phyloP scores from a whole-genome alignment of 1,284 basidiomycete species.

The Sphaerobolus stellatus region DNA sequence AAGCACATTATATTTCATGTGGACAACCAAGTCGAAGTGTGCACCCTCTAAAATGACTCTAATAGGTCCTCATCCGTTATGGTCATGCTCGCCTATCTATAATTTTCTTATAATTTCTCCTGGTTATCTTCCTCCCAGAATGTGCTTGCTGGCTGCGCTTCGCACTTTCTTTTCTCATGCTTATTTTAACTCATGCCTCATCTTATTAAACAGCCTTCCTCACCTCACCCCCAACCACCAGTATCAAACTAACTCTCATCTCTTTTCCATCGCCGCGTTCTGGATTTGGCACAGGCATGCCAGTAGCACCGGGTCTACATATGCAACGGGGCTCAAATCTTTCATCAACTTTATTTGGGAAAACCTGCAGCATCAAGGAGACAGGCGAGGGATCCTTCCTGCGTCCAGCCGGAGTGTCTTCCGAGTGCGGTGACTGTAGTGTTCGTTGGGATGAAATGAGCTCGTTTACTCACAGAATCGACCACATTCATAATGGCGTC shows the following conservation, averaged over 20 bases:
- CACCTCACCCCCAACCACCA: no score
- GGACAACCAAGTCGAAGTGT: not conserved
- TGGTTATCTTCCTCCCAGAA: constrained; percentile 19
- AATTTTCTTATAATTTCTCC: constrained; percentile 3
- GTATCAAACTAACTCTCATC: no score
- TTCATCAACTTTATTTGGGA: not conserved
- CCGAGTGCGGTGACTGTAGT: no score
- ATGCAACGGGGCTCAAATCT: no score
- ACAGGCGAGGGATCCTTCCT: constrained; percentile 24
- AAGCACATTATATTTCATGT: not conserved
- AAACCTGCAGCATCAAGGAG: constrained; percentile 12
- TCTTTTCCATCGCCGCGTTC: no score
- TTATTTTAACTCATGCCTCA: constrained; percentile 28
- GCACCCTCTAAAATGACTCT: not conserved
- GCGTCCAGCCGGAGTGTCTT: no score
- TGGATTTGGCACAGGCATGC: no score
- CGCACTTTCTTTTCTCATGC: constrained; percentile 18
- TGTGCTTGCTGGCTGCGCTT: constrained; percentile 20
- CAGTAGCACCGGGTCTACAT: no score
- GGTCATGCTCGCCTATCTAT: not conserved
- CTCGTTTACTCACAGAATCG: no score
- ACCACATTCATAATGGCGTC: no score
- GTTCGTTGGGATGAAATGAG: no score
- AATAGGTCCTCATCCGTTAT: not conserved
- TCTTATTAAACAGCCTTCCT: constrained; percentile 22